phyloP scores from a whole-genome alignment of 2,329 filamentous ascomycete species.

The Microdochium trichocladiopsis region DNA sequence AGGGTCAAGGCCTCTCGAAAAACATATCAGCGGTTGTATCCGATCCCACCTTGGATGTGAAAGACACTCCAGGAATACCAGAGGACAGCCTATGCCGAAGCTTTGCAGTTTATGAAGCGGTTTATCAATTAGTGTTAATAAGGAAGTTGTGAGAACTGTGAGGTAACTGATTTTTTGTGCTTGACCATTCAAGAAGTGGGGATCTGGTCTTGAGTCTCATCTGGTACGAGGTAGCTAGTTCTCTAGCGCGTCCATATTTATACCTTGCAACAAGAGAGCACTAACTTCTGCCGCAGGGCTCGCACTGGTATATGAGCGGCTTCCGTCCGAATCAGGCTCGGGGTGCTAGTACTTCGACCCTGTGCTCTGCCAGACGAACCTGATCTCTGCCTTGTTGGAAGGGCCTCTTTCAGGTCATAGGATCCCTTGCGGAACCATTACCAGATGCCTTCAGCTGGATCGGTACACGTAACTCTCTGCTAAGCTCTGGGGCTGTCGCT shows the following conservation, averaged over 20 bases:
- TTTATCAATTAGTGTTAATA: no score
- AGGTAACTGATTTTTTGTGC: no score
- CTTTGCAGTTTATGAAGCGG: no score
- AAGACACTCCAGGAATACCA: no score
- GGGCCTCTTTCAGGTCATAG: background rate
- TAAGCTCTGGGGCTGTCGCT: background rate
- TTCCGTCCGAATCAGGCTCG: background rate
- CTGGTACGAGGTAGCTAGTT: no score
- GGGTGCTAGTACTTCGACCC: background rate
- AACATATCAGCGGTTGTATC: no score
- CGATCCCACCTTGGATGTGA: no score
- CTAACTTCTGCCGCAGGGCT: background rate
- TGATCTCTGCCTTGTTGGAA: background rate
- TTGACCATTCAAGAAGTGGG: no score
- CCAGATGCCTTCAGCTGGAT: background rate
- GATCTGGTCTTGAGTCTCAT: background rate
- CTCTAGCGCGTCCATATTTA: background rate
- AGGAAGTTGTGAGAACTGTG: no score
- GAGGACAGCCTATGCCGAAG: no score
- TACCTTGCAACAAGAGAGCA: background rate
- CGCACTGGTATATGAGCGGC: background rate
- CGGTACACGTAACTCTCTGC: background rate
- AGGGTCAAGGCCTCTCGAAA: no score
- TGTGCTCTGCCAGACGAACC: background rate
- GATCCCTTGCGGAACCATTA: background rate